Conservation (phyloP, 2,329 filamentous ascomycete genomes). For the Cladosporium austrohemisphaericum region DNA sequence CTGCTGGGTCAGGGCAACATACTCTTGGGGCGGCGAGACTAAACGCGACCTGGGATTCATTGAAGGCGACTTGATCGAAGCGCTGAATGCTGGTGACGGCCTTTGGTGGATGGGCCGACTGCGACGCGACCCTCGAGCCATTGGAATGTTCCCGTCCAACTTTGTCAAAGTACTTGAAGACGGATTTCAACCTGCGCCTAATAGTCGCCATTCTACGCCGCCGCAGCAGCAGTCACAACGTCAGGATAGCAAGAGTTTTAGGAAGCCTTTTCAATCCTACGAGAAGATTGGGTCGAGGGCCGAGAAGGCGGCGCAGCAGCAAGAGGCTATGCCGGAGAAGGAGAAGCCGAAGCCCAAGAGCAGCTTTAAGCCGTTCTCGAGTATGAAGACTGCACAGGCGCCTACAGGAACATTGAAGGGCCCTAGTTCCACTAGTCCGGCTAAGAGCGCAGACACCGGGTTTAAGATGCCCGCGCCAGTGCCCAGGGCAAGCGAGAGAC, state of each 20-base stretch:
- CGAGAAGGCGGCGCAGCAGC: conserved; percentile 12
- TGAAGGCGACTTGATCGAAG: conserved; percentile 96
- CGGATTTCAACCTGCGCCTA: conserved; percentile 69
- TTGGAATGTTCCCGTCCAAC: conserved; percentile 94
- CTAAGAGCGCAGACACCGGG: conserved; percentile 25
- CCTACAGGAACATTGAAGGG: conserved; percentile 31
- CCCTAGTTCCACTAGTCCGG: conserved; percentile 12
- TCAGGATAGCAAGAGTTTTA: conserved; percentile 52
- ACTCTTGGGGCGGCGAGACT: conserved; percentile 52
- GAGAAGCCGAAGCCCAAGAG: conserved; percentile 32
- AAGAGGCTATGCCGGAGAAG: conserved; percentile 31
- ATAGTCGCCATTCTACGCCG: conserved; percentile 54
- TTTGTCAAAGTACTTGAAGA: conserved; percentile 89
- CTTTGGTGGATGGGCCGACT: conserved; percentile 97
- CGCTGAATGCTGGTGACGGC: conserved; percentile 93
- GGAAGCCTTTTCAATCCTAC: conserved; percentile 34
- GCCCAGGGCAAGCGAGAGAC: conserved; percentile 24
- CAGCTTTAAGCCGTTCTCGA: conserved; percentile 47
- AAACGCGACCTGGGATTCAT: conserved; percentile 95
- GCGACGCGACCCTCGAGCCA: conserved; percentile 81
- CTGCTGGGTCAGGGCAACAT: conserved; percentile 40
- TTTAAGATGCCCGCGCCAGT: conserved; percentile 32
- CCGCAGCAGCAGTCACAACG: conserved; percentile 44
- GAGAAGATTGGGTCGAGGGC: conserved; percentile 21
- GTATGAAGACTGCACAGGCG: conserved; percentile 47